Evolutionary conservation across 768 basidiomycete species (phyloP).

Genomic region (Plicaturopsis crispa): DNA sequence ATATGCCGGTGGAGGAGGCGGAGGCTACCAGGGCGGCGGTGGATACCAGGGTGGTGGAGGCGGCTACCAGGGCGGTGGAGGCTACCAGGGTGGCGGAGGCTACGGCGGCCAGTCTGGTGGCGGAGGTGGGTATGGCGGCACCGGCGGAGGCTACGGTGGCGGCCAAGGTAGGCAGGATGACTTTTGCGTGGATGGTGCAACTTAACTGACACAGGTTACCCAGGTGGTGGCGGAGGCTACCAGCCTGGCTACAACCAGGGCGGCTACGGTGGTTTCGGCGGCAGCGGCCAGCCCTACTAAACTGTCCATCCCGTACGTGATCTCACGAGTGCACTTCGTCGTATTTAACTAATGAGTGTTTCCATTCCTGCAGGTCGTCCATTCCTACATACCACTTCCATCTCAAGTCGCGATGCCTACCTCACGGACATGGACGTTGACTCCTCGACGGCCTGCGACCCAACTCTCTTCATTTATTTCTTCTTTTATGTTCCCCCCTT

Average conservation of each 20-base stretch:
- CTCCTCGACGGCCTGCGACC: background rate
- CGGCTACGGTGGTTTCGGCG: background rate
- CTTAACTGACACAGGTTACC: background rate
- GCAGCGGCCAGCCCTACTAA: no score
- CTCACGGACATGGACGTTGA: background rate
- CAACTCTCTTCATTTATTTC: constrained; percentile 6
- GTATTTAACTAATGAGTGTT: background rate
- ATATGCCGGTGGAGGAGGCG: constrained; percentile 11
- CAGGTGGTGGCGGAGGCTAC: background rate
- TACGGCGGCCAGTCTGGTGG: constrained; percentile 21
- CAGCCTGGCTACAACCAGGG: background rate
- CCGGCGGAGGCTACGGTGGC: constrained; percentile 18
- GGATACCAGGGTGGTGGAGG: constrained; percentile 16
- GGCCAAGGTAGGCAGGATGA: constrained; percentile 8
- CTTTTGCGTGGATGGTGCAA: background rate
- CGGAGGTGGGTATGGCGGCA: constrained; percentile 14
- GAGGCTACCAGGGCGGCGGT: constrained; percentile 14
- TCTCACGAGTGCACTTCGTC: background rate
- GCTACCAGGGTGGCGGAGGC: constrained; percentile 18
- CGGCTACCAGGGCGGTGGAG: constrained; percentile 16
- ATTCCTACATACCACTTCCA: background rate
- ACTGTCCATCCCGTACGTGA: background rate
- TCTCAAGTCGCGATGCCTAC: background rate
- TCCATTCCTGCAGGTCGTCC: background rate
- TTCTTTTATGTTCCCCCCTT: constrained; percentile 6